Conservation (phyloP, 768 basidiomycete genomes). For the Mycena chlorophos region DNA sequence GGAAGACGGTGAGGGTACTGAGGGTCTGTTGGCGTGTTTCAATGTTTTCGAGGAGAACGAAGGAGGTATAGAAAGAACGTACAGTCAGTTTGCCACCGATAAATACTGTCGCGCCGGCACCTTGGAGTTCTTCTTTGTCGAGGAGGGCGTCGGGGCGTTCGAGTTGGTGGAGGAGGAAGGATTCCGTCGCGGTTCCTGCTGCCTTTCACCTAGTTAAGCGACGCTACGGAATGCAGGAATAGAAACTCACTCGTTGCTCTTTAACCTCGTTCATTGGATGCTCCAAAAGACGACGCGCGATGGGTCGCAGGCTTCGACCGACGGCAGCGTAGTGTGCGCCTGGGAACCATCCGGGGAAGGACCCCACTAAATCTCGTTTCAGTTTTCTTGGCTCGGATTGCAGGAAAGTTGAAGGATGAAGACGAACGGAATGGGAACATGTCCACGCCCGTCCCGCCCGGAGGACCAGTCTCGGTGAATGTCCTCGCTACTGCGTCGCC, state of each 20-base stretch:
- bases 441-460: slow-evolving; percentile 24
- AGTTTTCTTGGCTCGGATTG: slow-evolving; percentile 9
- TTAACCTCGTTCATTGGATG: slow-evolving; percentile 34
- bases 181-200: too few species aligned
- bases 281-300: too few species aligned
- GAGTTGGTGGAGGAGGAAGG: too few species aligned
- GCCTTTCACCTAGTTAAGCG: too few species aligned
- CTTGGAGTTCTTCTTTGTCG: too few species aligned
- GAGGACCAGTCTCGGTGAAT: slow-evolving; percentile 16
- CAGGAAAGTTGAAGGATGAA: too few species aligned
- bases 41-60: background rate
- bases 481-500: slow-evolving; percentile 17
- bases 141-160: too few species aligned
- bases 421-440: slow-evolving; percentile 27
- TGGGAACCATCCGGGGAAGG: slow-evolving; percentile 42
- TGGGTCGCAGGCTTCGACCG: slow-evolving; percentile 33
- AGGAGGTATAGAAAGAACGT: slow-evolving; percentile 1
- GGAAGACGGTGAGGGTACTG: slow-evolving; percentile 25
- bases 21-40: slow-evolving; percentile 5
- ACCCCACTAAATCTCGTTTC: slow-evolving; percentile 34
- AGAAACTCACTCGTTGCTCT: too few species aligned
- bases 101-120: too few species aligned
- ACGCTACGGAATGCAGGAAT: too few species aligned
- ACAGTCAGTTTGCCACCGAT: slow-evolving; percentile 25
- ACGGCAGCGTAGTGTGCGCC: slow-evolving; percentile 39